A percentile compares a stretch with the other conserved stretches of the same genome.
These are phyloP conservation scores for Umbilicus rupestris DNA, from an alignment of 164 flowering plant genomes.

Conservation along the genomic window DNA sequence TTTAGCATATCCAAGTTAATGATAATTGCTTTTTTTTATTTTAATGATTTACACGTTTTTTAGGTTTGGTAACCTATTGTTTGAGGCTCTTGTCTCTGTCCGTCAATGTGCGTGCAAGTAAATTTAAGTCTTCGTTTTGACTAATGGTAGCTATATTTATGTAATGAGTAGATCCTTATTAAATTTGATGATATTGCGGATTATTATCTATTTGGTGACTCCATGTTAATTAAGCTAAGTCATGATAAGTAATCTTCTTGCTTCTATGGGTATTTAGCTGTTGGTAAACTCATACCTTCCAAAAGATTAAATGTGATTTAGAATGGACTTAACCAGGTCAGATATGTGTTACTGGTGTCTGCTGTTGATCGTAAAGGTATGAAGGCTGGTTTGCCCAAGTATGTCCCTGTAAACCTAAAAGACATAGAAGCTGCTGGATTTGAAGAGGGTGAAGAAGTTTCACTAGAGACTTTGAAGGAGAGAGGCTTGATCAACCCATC, in stretches of 20 bases:
- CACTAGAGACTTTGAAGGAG: constrained; percentile 70
- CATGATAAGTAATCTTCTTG: neutral
- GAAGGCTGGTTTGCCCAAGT: constrained; percentile 84
- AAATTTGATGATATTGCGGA: neutral
- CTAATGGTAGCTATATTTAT: no score
- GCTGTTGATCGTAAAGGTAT: constrained; percentile 39
- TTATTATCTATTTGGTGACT: neutral
- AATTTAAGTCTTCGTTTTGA: no score
- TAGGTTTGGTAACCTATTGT: neutral
- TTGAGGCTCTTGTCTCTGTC: neutral
- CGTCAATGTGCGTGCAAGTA: neutral
- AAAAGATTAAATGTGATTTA: neutral
- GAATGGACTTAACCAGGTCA: neutral
- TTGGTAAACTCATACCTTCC: neutral
- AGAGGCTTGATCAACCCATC: constrained; percentile 91
- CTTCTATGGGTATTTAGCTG: neutral
- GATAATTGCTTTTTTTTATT: neutral
- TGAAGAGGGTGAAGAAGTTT: constrained; percentile 85
- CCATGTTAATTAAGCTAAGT: neutral
- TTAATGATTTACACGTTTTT: neutral
- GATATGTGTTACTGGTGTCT: neutral
- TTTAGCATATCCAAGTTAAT: neutral
- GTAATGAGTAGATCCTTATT: no score
- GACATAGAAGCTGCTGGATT: constrained; percentile 80
- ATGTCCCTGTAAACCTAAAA: constrained; percentile 75